A percentile compares a stretch with the other conserved stretches of the same genome.
These are phyloP conservation scores for Sporothrix dimorphospora DNA, from an alignment of 2,329 filamentous ascomycete genomes.

Conservation along the genomic window DNA sequence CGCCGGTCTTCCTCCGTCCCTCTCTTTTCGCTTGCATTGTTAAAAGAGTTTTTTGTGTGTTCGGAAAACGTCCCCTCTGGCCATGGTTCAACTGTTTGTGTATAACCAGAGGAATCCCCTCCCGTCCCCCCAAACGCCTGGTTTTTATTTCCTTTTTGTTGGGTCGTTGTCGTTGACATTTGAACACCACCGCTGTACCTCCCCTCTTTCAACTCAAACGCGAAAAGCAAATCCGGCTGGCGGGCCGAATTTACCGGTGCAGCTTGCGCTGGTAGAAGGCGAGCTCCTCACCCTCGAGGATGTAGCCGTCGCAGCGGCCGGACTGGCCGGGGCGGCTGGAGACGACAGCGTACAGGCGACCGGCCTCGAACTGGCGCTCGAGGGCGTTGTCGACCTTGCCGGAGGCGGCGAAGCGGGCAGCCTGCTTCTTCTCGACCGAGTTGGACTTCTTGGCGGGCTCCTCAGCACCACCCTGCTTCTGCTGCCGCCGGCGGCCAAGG, in stretches of 20 bases:
- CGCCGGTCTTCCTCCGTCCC: background rate
- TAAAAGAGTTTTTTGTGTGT: constrained; percentile 13
- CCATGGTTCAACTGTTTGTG: constrained; percentile 17
- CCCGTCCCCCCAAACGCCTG: constrained; percentile 28
- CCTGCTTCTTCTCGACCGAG: constrained; percentile 95
- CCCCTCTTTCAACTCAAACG: background rate
- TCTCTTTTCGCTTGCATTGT: constrained; percentile 6
- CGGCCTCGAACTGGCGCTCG: constrained; percentile 99
- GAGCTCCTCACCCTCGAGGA: constrained; percentile 98
- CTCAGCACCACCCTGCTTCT: constrained; percentile 67
- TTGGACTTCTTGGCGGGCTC: constrained; percentile 91
- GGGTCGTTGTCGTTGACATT: constrained; percentile 20
- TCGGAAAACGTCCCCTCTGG: constrained; percentile 15
- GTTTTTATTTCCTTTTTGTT: constrained; percentile 21
- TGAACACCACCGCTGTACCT: background rate
- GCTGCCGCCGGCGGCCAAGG: constrained; percentile 88
- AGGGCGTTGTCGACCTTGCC: constrained; percentile 93
- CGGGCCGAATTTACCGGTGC: constrained; percentile 75
- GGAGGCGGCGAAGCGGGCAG: constrained; percentile 74
- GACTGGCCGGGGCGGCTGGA: constrained; percentile 94
- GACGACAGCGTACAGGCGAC: constrained; percentile 93
- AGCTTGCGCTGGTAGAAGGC: constrained; percentile 99
- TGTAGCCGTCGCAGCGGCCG: constrained; percentile 94
- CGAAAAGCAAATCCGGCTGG: background rate
- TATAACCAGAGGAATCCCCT: constrained; percentile 8